Conservation (phyloP, 2,329 filamentous ascomycete genomes). For the Achaetomium macrosporum region DNA sequence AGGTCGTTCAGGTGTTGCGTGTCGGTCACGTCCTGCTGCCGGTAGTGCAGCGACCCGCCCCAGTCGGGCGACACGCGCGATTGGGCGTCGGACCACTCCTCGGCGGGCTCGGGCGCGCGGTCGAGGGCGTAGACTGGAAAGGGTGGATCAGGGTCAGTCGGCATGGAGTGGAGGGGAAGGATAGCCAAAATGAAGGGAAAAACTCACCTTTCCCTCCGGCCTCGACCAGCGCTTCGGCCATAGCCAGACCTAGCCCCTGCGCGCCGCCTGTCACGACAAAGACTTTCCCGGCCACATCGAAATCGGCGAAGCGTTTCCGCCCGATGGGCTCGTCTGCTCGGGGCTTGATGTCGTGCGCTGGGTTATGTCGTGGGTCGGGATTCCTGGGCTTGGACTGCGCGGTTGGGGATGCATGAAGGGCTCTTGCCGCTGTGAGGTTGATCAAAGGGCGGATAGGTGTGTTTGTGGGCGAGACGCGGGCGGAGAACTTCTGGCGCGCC, state of each 20-base stretch:
- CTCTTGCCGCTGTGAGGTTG: neutral
- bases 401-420: neutral
- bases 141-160: too few species aligned
- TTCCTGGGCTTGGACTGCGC: constrained; percentile 1
- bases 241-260: constrained; percentile 69
- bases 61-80: constrained; percentile 58
- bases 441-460: neutral
- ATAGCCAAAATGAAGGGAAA: neutral
- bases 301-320: constrained; percentile 9
- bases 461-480: neutral
- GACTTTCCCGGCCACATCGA: constrained; percentile 35
- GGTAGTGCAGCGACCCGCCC: constrained; percentile 64
- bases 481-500: constrained; percentile 3
- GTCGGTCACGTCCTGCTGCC: constrained; percentile 73
- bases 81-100: constrained; percentile 51
- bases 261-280: constrained; percentile 72
- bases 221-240: constrained; percentile 72
- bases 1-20: constrained; percentile 61
- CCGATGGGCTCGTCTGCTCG: constrained; percentile 1
- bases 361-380: neutral
- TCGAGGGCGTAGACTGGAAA: constrained; percentile 59
- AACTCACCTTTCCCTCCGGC: constrained; percentile 55
- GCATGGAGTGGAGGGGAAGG: constrained; percentile 47
- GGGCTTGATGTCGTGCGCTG: neutral
- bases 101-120: constrained; percentile 49